Evolutionary conservation across 1,284 basidiomycete genomes (phyloP).

Genomic region (Cryptococcus depauperatus): DNA sequence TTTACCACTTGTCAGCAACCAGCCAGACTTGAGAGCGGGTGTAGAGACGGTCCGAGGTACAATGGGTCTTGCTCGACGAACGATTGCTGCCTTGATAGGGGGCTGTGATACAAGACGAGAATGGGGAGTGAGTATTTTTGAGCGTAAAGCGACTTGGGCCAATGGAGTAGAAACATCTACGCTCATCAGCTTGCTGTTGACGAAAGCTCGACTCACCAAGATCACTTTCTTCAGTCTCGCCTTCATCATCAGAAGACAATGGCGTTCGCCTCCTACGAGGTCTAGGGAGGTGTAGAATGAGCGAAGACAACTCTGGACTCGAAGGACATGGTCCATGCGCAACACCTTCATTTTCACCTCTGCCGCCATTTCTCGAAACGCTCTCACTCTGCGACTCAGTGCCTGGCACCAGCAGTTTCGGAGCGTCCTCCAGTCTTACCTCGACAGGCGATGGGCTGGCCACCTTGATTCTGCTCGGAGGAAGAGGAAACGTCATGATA

Average conservation of each 20-base stretch:
- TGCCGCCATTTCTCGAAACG: background rate
- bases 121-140: slow-evolving; percentile 25
- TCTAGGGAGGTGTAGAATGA: slow-evolving; percentile 2
- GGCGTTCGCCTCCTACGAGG: background rate
- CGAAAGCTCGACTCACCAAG: slow-evolving; percentile 21
- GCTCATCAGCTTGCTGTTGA: background rate
- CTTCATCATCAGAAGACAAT: background rate
- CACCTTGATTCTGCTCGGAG: slow-evolving; percentile 9
- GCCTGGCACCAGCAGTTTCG: background rate
- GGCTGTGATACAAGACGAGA: slow-evolving; percentile 12
- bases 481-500: slow-evolving; percentile 12
- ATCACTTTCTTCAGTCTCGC: slow-evolving; percentile 27
- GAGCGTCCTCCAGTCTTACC: background rate
- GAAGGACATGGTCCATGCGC: background rate
- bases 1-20: slow-evolving; percentile 8
- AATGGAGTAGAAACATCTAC: slow-evolving; percentile 24
- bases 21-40: slow-evolving; percentile 7
- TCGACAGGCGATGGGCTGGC: background rate
- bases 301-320: slow-evolving; percentile 11
- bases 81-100: background rate
- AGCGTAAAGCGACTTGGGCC: slow-evolving; percentile 23
- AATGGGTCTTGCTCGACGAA: background rate
- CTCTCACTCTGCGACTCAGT: background rate
- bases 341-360: background rate
- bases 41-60: background rate